Evolutionary conservation across 257 asterid genomes (phyloP).

Genomic region (Mitragyna speciosa): DNA sequence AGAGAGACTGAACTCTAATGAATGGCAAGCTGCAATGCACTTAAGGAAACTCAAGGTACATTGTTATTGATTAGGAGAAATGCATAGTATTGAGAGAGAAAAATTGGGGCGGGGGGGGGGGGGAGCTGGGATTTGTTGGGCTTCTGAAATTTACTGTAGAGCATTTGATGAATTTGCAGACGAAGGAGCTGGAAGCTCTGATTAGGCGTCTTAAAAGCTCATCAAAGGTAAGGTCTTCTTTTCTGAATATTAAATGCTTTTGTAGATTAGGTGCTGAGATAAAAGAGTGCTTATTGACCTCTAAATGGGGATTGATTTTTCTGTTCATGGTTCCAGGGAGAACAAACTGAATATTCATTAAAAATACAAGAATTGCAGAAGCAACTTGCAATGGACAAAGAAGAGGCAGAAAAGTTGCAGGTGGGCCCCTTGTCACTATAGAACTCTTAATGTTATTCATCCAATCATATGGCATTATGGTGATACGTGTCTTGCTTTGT

Average conservation of each 20-base stretch:
- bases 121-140: neutral
- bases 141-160: neutral
- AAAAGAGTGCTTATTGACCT: neutral
- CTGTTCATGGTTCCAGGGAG: conserved; percentile 58
- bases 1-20: conserved; percentile 87
- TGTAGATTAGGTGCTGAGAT: neutral
- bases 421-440: conserved; percentile 32
- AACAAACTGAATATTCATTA: conserved; percentile 64
- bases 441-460: conserved; percentile 9
- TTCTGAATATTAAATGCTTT: neutral
- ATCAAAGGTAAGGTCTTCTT: conserved; percentile 54
- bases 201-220: conserved; percentile 67
- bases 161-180: conserved; percentile 44
- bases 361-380: conserved; percentile 87
- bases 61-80: neutral
- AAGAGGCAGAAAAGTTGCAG: conserved; percentile 88
- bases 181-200: conserved; percentile 84
- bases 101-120: neutral
- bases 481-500: neutral
- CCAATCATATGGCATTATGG: neutral
- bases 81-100: neutral
- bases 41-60: conserved; percentile 80
- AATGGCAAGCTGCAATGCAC: conserved; percentile 93
- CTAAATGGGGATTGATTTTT: neutral
- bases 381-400: conserved; percentile 86